Conservation (phyloP, 176 grass and related monocot species). For the Aechmea fasciata region DNA sequence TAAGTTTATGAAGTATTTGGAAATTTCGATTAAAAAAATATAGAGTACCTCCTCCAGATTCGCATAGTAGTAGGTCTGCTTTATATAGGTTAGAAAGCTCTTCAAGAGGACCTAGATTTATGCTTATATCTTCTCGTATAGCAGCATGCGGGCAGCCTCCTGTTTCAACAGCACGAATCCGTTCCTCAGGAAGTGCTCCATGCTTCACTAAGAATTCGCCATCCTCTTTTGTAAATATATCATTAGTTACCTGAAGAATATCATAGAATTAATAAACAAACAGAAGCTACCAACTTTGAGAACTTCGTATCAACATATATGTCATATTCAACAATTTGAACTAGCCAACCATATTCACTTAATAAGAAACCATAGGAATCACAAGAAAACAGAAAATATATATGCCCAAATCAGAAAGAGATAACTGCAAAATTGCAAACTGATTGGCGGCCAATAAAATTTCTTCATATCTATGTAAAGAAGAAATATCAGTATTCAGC, state of each 20-base stretch:
- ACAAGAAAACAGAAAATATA: too few species aligned
- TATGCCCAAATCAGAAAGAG: too few species aligned
- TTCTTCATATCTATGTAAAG: not conserved
- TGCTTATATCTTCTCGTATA: conserved; percentile 95
- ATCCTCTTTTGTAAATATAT: conserved; percentile 98
- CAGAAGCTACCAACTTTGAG: too few species aligned
- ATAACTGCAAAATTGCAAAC: too few species aligned
- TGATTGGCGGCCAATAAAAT: not conserved
- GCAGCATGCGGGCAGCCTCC: conserved; percentile 92
- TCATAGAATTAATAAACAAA: not conserved
- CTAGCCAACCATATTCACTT: not conserved
- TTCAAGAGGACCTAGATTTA: conserved; percentile 88
- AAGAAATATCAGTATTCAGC: not conserved
- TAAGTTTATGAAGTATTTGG: not conserved
- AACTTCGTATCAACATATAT: too few species aligned
- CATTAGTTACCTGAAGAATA: conserved; percentile 75
- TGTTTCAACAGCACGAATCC: conserved; percentile 81
- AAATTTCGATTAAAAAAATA: not conserved
- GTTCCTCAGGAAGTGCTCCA: conserved; percentile 78
- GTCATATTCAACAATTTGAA: not conserved
- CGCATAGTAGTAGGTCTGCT: conserved; percentile 87
- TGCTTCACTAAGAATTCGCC: conserved; percentile 92
- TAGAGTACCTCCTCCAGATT: conserved; percentile 93
- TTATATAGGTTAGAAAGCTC: conserved; percentile 82
- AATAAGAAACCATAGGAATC: not conserved